Evolutionary conservation across 495 filamentous ascomycete species (phyloP), one percentile per base, ranked within the genome.

Genomic region (Entonaema liquescens): DNA sequence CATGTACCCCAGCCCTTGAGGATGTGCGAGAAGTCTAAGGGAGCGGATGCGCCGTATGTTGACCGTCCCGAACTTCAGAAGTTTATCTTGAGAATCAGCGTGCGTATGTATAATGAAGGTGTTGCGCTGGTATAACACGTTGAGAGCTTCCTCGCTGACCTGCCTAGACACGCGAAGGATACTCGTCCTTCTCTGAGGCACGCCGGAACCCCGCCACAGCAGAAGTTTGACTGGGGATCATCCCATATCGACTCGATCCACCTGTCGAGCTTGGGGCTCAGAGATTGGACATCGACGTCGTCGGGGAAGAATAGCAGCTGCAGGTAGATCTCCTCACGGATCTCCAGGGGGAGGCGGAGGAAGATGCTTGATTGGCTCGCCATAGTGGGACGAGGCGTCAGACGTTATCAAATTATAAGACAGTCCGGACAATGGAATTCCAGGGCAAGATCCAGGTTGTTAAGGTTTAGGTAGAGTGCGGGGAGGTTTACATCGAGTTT

Each of bases 251-350:
- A 6, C 31, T 23, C 13, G 29, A 57, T 35, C 31, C 28, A 19
- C n/a, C 31, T 4, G 29, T 57, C 29, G 17, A 25, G 21, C 21
- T 59, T 42, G 13, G 36, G 23, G 2, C 12, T 21, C 35, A 44
- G 26, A 29, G 17, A 44, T 4, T 59, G 36, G 21, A 59, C 36
- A n/a, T 42, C 38, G 36, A 59, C 36, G 26, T 42, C 38, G 15
- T 59, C 57, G 36, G 25, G 36, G 57, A 59, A 42, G 23, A 26
- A 5, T 15, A 59, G 25, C 23, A 59, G 36, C 15, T 42, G 57
- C 15, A 42, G 33, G 17, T 59, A 59, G 35, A 59, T 59, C 38
- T 59, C 38, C 26, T 59, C 57, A 7, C 57, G 57, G 23, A 59
- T n/a, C 57, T 59, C 57, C 25, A 59, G 23, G 35, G 57, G 57